These are phyloP conservation scores for Onygena corvina DNA, from an alignment of 2,329 filamentous ascomycete species.

Conservation along the genomic window DNA sequence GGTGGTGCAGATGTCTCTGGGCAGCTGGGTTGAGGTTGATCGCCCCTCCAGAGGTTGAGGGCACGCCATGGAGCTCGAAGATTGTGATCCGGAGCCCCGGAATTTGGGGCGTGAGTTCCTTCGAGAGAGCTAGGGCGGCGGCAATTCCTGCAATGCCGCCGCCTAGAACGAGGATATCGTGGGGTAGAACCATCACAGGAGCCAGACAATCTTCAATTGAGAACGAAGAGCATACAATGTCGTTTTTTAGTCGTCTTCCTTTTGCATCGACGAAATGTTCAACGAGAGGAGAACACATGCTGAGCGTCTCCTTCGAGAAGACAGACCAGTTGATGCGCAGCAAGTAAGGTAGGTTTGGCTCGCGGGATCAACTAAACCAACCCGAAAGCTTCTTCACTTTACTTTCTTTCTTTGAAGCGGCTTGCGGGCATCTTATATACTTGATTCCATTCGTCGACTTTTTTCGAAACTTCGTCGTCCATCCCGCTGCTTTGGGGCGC, in stretches of 20 bases:
- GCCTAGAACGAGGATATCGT: conserved; percentile 16
- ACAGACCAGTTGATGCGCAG: too few species aligned
- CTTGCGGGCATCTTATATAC: neutral
- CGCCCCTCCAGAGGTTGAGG: conserved; percentile 35
- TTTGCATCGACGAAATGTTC: too few species aligned
- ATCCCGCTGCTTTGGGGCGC: neutral
- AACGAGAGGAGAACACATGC: too few species aligned
- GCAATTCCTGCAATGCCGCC: conserved; percentile 18
- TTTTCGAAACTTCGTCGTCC: neutral
- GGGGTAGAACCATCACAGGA: conserved; percentile 10
- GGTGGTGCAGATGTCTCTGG: conserved; percentile 32
- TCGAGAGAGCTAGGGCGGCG: conserved; percentile 16
- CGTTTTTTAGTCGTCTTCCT: too few species aligned
- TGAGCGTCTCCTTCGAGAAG: too few species aligned
- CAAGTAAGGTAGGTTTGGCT: too few species aligned
- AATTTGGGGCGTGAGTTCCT: conserved; percentile 14
- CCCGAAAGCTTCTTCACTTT: conserved; percentile 5
- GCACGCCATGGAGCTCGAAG: conserved; percentile 31
- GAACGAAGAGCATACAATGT: neutral
- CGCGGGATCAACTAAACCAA: too few species aligned
- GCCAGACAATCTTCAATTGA: neutral
- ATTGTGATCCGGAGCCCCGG: conserved; percentile 24
- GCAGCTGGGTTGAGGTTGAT: conserved; percentile 37
- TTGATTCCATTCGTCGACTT: neutral
- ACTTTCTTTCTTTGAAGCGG: conserved; percentile 1